phyloP scores from a whole-genome alignment of 2,329 filamentous ascomycete species.

The Teratosphaeria destructans region DNA sequence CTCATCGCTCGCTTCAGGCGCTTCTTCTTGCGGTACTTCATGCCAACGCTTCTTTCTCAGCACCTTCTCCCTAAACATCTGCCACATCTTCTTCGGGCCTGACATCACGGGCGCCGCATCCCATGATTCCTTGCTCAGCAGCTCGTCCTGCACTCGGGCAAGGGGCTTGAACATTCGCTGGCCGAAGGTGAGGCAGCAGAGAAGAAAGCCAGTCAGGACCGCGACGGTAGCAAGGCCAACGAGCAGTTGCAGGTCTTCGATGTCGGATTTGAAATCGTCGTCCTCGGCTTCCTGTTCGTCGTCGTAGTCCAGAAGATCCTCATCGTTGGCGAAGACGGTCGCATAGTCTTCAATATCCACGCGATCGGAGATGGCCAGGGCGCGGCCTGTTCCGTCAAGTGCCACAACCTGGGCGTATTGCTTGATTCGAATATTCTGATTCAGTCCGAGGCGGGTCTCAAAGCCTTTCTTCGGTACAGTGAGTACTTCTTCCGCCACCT shows the following conservation, averaged over 20 bases:
- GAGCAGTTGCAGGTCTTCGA: constrained; percentile 2
- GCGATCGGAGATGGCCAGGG: not conserved
- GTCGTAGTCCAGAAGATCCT: not conserved
- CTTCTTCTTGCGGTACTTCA: not conserved
- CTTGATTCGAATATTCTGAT: not conserved
- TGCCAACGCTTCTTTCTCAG: not conserved
- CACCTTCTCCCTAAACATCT: not conserved
- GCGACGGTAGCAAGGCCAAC: not conserved
- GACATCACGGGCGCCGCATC: not conserved
- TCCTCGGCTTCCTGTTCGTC: not conserved
- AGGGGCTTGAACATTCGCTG: not conserved
- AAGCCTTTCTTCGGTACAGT: constrained; percentile 1
- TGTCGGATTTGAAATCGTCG: not conserved
- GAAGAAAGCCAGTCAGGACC: not conserved
- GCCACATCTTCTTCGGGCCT: not conserved
- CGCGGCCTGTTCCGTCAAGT: not conserved
- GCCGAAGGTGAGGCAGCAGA: not conserved
- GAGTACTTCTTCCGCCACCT: not conserved
- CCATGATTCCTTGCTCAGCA: not conserved
- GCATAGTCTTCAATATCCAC: not conserved
- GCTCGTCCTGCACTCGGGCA: not conserved
- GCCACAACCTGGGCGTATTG: not conserved
- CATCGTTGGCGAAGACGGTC: not conserved
- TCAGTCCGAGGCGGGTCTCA: not conserved
- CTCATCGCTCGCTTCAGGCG: not conserved